phyloP scores from a whole-genome alignment of 140 eudicot genomes.

The Ambrosia hybrid region DNA sequence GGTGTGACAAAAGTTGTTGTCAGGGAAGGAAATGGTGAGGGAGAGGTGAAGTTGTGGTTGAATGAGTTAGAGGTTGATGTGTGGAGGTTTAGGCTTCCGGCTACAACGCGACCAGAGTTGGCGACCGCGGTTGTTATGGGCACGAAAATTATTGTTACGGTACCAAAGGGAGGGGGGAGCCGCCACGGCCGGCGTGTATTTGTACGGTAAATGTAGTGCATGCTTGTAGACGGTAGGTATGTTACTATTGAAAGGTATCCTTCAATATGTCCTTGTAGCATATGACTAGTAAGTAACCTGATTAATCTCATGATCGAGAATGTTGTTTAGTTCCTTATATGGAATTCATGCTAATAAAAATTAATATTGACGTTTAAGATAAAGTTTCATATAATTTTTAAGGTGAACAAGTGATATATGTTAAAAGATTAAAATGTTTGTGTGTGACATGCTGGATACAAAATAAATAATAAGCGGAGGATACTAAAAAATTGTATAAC shows the following conservation, averaged over 20 bases:
- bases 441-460: no score
- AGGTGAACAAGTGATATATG: no score
- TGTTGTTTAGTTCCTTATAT: no score
- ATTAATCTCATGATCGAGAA: background rate
- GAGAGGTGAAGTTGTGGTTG: conserved; percentile 41
- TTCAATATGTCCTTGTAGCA: background rate
- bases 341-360: no score
- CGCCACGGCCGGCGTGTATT: conserved; percentile 33
- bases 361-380: no score
- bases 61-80: conserved; percentile 54
- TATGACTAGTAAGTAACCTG: background rate
- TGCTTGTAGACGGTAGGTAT: background rate
- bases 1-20: conserved; percentile 70
- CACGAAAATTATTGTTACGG: conserved; percentile 59
- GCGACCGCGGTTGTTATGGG: conserved; percentile 48
- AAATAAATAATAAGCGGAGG: no score
- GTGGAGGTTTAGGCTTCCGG: conserved; percentile 74
- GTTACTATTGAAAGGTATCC: background rate
- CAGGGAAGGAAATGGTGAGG: conserved; percentile 23
- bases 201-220: conserved; percentile 29
- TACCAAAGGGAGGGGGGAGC: conserved; percentile 46
- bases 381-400: no score
- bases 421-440: no score
- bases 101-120: conserved; percentile 51
- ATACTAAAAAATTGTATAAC: no score